A percentile compares a stretch with the other conserved stretches of the same genome.
Conservation (phyloP, 176 grass and related monocot species). For the Poa annua region DNA sequence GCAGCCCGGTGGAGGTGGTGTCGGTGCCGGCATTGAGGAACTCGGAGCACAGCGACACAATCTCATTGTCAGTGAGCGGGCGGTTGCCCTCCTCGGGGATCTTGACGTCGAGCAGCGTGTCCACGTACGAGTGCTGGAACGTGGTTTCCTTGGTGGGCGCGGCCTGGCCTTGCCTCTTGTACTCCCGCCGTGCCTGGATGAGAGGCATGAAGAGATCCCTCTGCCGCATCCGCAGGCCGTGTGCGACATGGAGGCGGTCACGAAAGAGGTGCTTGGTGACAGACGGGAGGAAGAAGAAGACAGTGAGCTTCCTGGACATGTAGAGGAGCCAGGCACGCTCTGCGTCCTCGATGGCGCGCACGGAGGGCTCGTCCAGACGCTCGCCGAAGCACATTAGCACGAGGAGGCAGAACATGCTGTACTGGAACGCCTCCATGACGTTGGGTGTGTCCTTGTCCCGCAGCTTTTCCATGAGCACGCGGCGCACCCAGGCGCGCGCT, state of each 20-base stretch:
- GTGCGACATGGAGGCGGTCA: background rate
- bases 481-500: slow-evolving; percentile 2
- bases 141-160: background rate
- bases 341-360: slow-evolving; percentile 33
- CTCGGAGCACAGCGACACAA: slow-evolving; percentile 55
- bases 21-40: slow-evolving; percentile 69
- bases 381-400: slow-evolving; percentile 75
- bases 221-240: background rate
- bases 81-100: slow-evolving; percentile 43
- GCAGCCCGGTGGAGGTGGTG: slow-evolving; percentile 59
- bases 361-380: slow-evolving; percentile 49
- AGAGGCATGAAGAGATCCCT: background rate
- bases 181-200: background rate
- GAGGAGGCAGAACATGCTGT: slow-evolving; percentile 64
- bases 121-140: slow-evolving; percentile 56
- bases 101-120: slow-evolving; percentile 53
- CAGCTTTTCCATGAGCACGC: slow-evolving; percentile 11
- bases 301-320: background rate
- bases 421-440: slow-evolving; percentile 52
- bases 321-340: background rate
- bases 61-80: slow-evolving; percentile 36
- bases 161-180: background rate
- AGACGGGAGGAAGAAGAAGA: slow-evolving; percentile 3
- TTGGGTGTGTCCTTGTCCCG: background rate
- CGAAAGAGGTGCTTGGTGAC: slow-evolving; percentile 3